Evolutionary conservation across 148 eudicot species (phyloP).

Genomic region (Tetragonia tetragonoides): DNA sequence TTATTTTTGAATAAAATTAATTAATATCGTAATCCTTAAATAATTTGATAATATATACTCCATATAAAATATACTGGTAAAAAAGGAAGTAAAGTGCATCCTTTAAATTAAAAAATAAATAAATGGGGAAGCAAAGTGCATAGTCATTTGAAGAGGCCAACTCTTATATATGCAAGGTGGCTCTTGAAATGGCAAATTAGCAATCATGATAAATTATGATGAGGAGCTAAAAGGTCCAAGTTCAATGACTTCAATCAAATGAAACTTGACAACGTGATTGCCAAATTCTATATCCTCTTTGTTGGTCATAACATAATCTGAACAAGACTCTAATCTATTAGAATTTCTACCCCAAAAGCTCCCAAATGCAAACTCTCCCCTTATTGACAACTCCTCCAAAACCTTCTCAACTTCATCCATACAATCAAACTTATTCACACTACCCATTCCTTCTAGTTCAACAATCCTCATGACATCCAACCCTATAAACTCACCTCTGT

Average conservation of each 20-base stretch:
- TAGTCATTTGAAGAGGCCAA: no score
- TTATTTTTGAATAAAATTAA: no score
- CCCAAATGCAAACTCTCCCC: conserved; percentile 85
- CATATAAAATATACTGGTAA: no score
- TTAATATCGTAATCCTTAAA: no score
- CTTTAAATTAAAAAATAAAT: no score
- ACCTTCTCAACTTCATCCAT: conserved; percentile 71
- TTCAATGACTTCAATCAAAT: conserved; percentile 35
- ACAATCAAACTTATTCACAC: conserved; percentile 22
- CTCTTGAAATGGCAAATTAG: not conserved
- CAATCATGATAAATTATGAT: conserved; percentile 1
- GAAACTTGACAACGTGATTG: conserved; percentile 35
- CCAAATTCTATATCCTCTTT: conserved; percentile 23
- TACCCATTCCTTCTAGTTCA: conserved; percentile 5
- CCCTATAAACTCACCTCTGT: not conserved
- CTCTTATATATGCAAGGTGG: no score
- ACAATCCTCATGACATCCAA: conserved; percentile 7
- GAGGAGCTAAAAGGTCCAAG: conserved; percentile 20
- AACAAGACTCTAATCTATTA: conserved; percentile 11
- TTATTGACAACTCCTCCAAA: conserved; percentile 53
- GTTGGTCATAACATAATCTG: conserved; percentile 15
- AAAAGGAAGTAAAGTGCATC: no score
- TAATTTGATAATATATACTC: no score
- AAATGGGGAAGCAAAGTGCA: no score
- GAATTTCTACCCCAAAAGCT: conserved; percentile 75